These are phyloP conservation scores for Echria macrotheca DNA, from an alignment of 495 filamentous ascomycete genomes.

Conservation along the genomic window DNA sequence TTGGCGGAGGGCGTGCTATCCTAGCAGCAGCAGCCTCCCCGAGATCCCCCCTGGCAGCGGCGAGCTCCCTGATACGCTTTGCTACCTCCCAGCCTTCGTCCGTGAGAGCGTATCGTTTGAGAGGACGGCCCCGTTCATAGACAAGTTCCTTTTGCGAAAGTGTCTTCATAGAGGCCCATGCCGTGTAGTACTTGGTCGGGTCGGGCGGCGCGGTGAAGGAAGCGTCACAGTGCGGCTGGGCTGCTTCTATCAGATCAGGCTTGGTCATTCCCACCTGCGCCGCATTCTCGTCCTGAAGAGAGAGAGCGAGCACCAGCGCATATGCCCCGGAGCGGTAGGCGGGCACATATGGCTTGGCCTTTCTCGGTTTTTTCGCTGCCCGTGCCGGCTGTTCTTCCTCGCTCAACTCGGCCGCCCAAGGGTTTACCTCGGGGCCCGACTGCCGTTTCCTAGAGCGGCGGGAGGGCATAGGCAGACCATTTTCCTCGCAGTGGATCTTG, in stretches of 20 bases:
- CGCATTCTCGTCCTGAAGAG: slow-evolving; percentile 51
- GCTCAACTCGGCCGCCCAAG: slow-evolving; percentile 2
- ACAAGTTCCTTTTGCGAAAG: slow-evolving; percentile 70
- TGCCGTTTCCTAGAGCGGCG: slow-evolving; percentile 33
- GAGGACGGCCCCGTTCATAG: slow-evolving; percentile 62
- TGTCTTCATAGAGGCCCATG: slow-evolving; percentile 83
- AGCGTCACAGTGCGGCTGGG: slow-evolving; percentile 67
- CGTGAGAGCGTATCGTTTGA: slow-evolving; percentile 63
- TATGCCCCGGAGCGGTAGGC: slow-evolving; percentile 67
- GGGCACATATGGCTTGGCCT: slow-evolving; percentile 66
- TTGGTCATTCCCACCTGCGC: slow-evolving; percentile 61
- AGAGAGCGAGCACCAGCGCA: slow-evolving; percentile 64
- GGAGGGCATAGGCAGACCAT: slow-evolving; percentile 67
- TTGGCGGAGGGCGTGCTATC: neutral
- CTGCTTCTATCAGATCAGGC: slow-evolving; percentile 59
- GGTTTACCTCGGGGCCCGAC: neutral
- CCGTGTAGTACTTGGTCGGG: slow-evolving; percentile 67
- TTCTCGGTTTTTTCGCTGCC: slow-evolving; percentile 57
- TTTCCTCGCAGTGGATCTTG: slow-evolving; percentile 59
- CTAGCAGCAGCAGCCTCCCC: neutral
- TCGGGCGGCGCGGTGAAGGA: slow-evolving; percentile 68
- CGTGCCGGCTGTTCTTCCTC: slow-evolving; percentile 37
- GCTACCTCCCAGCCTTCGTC: slow-evolving; percentile 80
- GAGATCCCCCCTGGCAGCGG: slow-evolving; percentile 1
- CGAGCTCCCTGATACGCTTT: slow-evolving; percentile 51